Evolutionary conservation across 345 rosid species (phyloP).

Genomic region (Hibiscus syriacus): DNA sequence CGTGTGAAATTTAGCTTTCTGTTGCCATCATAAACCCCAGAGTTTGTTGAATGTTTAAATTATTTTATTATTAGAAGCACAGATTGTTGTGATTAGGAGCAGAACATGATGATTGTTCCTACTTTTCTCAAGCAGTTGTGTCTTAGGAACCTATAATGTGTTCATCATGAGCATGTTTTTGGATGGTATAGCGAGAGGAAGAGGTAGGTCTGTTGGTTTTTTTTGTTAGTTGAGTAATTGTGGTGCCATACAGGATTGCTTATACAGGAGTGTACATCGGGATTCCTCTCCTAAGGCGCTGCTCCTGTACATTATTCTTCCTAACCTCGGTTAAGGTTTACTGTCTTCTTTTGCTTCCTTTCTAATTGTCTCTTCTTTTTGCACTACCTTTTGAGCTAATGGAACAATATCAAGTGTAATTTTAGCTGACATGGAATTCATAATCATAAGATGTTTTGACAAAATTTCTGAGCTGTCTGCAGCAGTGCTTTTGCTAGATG

Average conservation of each 20-base stretch:
- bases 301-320: slow-evolving; percentile 45
- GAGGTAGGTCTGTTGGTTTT: slow-evolving; percentile 34
- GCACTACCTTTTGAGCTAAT: neutral
- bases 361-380: slow-evolving; percentile 16
- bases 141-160: slow-evolving; percentile 5
- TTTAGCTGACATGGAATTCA: neutral
- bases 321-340: slow-evolving; percentile 48
- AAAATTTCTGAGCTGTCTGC: slow-evolving; percentile 11
- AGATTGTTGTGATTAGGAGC: neutral
- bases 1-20: neutral
- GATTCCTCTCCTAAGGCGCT: slow-evolving; percentile 47
- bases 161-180: slow-evolving; percentile 2
- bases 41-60: neutral
- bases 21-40: neutral
- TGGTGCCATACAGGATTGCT: slow-evolving; percentile 55
- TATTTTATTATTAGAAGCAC: neutral
- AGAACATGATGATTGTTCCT: neutral
- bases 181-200: slow-evolving; percentile 21
- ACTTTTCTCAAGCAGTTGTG: neutral
- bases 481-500: slow-evolving; percentile 8
- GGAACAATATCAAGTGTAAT: neutral
- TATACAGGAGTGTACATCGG: slow-evolving; percentile 33
- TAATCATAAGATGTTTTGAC: neutral
- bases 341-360: slow-evolving; percentile 31
- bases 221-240: slow-evolving; percentile 56